Base-by-base conservation (phyloP, 495 filamentous ascomycete species). In the Hypoxylon intermedium region DNA sequence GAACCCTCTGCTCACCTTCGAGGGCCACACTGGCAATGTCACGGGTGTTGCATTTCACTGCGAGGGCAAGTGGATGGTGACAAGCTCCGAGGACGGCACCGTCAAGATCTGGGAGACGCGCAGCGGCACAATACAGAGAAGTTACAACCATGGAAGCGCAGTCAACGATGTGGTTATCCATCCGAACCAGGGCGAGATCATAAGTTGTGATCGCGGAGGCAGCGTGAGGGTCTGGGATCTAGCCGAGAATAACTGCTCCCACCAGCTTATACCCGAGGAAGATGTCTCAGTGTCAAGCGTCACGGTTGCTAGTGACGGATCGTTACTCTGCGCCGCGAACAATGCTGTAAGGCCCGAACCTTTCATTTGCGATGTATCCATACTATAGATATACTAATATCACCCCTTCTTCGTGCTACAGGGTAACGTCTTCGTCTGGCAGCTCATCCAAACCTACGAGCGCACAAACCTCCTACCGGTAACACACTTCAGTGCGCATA, bases 51-150 rank as follows among this genome's bases (percentile, higher is more conserved):
- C 92, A 19, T 98, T 98, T 69, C 94, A 98, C 73, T 97, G 92
- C 67, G 94, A 98, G 71, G 92, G 92, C 9, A 98, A 98, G 75
- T 98, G 94, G 94, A 97, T 98, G 92, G 93, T 97, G n/a, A 98
- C 94, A 3, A 94, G 90, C 74, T 95, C 91, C 31, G 94, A 98
- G 72, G 94, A 98, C 67, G 90, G 93, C 43, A 96, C 92, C 6
- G 93, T 98, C 60, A 98, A 97, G 80, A 96, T 98, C 40, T 98
- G 94, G 94, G 95, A 98, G 72, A 98, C 93, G 5, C 83, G 95
- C 19, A 89, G 82, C 5, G 95, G 91, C 16, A 88, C 81, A 38
- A 83, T 98, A 36, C 94, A 98, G 72, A 85, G 94, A 15, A 96
- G 93, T 75, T 98, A 98, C 71, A 84, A 81, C 51, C 94, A 98